Base-by-base conservation (phyloP, 345 rosid genomes). In the Salix brachista region DNA sequence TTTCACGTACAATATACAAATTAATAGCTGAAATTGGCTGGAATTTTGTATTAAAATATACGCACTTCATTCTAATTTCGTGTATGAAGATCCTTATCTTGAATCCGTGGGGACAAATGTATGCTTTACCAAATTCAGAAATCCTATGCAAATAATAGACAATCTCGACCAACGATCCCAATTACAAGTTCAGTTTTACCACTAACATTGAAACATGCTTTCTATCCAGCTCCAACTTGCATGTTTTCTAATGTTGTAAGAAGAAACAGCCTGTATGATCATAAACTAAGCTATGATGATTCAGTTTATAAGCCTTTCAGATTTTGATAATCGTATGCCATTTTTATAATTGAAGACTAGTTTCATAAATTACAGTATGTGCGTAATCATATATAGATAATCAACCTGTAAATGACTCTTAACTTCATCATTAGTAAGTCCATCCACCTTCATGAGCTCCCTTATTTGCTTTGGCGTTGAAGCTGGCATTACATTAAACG, bases 391-490 rank as follows among this genome's bases (percentile, higher is more conserved):
- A 32, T 32, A 32, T 18, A 39, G 50, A 26, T 46, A 74, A 34
- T 54, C 17, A 52, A 94, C 99, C 99, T 95, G 99, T 80, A 95
- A 87, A 91, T 95, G 99, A 88, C 99, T 95, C 84, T 95, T 95
- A 32, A 95, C 99, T 91, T 95, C 99, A 78, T 93, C 99, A 36
- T 93, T 95, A 17, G 97, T 90, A 28, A 95, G 89, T 65, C 97
- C 97, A 80, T 95, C 99, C 23, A 95, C 97, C 80, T 93, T 93
- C 99, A 95, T 95, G 71, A 88, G 83, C 85, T 95, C 99, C 81
- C 97, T 90, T 7, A 95, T 94, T 81, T 92, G 99, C 84, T 94
- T 94, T 0, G 99, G 99, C 0, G 99, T 95, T 13, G 99, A 96
- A 75, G 81, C 99, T 95, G 87, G 87, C 76, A 65, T 28, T 42